Base-by-base conservation (phyloP, 1,139 yeast species). In the Arxiozyma telluris region DNA sequence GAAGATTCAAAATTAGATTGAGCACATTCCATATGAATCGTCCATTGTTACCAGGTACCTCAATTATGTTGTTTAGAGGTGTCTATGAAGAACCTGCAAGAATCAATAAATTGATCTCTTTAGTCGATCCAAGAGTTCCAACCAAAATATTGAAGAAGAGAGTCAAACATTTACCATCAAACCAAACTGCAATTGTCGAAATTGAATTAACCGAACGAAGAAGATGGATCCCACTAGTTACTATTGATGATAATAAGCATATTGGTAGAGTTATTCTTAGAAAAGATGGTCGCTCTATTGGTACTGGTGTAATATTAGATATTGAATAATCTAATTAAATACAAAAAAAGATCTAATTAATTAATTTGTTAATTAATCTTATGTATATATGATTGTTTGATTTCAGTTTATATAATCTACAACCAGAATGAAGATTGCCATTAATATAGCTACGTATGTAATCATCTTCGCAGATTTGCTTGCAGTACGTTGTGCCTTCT, bases 221-320 rank as follows among this genome's bases (percentile, higher is more conserved):
- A 77, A 76, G 54, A 58, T 72, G 77, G 44, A 69, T 85, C 43
- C 95, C 96, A 1, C 65, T 88, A 50, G 76, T 89, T 38, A 75
- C 76, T 23, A 84, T 78, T 61, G 72, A 71, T 15, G 80, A 83
- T 50, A 82, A 83, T 65, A 77, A 77, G 61, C 80, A 80, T 44
- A 72, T 93, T 50, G 96, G 97, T 1, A 78, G 96, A 62, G 75
- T 93, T 25, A 93, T 94, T 8, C 71, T 93, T 48, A 82, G 98
- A 65, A 82, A 85, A 62, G 96, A 88, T 61, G 97, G 98, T 2
- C 66, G 75, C 34, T 89, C 97, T 0, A 79, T 93, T 50, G 98
- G 96, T 11, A 96, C 97, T 0, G 98, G 98, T 34, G 76, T 75
- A 1, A 82, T 84, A 44, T 54, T 66, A 21, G 69, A 69, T 41